Base-by-base conservation (phyloP, 2,329 filamentous ascomycete genomes). In the Claviceps citrina region DNA sequence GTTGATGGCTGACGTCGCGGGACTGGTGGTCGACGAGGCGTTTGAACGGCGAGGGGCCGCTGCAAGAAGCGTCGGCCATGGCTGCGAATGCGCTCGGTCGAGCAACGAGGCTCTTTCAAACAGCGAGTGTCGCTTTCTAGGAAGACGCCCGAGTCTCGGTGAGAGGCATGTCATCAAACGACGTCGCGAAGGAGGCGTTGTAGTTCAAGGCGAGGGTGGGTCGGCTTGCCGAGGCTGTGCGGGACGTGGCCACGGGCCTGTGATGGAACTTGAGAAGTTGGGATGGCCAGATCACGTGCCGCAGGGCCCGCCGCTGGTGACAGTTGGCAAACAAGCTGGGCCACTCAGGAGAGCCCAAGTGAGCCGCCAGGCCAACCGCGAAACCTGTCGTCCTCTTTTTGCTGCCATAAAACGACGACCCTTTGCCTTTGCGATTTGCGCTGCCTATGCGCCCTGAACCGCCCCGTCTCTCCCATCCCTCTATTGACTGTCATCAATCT, bases 11-110 rank as follows among this genome's bases (percentile, higher is more conserved):
- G 36, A 56, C 53, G 48, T 65, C 62, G 33, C 57, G 56, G n/a
- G 54, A 52, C 38, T 65, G 61, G 30, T 65, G 61, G 7, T 65
- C 60, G 16, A 62, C 49, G 31, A 66, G 54, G 10, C 55, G 58
- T 53, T 66, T 66, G 41, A 66, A 64, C 27, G 63, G 62, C 36
- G 59, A 60, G 2, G 56, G 54, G 26, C 61, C 62, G 44, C 61
- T 62, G 45, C 63, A 66, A 8, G 62, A 61, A 41, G 55, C 54
- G 39, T 64, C 61, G 28, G 61, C 55, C 63, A 66, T 66, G 39
- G 25, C 31, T 22, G 25, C 5, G 15, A 22, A 19, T 27, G 19
- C 12, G 20, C 10, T 25, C 22, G 19, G n/a, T n/a, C 9, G 12
- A 30, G 19, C 6, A 5, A 30, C 16, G 10, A 18, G 6, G 8